A percentile compares a stretch with the other conserved stretches of the same genome.
These are phyloP conservation scores for Trichoderma sp. DNA, from an alignment of 2,329 filamentous ascomycete genomes.

Conservation along the genomic window DNA sequence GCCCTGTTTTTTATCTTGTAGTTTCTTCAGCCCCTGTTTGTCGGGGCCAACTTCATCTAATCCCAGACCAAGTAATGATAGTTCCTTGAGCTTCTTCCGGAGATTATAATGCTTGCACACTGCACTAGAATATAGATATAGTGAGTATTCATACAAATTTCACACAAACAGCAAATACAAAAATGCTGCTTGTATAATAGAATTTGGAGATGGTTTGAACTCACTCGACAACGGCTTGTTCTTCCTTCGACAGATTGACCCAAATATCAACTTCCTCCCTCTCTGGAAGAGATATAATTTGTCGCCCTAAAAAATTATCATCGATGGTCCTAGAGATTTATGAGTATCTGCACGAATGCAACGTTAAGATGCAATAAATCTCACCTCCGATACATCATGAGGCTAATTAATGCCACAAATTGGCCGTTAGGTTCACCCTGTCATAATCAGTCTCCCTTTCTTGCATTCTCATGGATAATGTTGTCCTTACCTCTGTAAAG, in stretches of 20 bases:
- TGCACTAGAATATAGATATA: no score
- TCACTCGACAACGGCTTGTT: slow-evolving; percentile 29
- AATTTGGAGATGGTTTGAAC: no score
- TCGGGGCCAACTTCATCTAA: no score
- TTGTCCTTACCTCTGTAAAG: slow-evolving; percentile 21
- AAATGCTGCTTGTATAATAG: no score
- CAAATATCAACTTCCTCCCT: slow-evolving; percentile 22
- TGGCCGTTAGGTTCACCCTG: slow-evolving; percentile 20
- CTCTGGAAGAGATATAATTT: slow-evolving; percentile 28
- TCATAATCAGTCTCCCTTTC: not conserved
- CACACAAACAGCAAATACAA: no score
- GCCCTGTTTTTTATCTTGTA: not conserved
- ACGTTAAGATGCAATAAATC: no score
- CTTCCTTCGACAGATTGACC: slow-evolving; percentile 28
- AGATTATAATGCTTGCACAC: no score
- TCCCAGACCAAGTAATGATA: no score
- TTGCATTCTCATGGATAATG: not conserved
- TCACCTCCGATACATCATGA: slow-evolving; percentile 32
- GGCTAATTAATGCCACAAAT: slow-evolving; percentile 24
- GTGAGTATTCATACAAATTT: no score
- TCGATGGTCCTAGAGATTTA: slow-evolving; percentile 24
- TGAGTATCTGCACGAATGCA: slow-evolving; percentile 6
- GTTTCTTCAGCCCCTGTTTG: not conserved
- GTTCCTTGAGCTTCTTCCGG: no score
- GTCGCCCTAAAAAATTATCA: slow-evolving; percentile 29